Evolutionary conservation across 148 eudicot species (phyloP), one percentile per base, ranked within the genome.

Genomic region (Chenopodium berlandieri): DNA sequence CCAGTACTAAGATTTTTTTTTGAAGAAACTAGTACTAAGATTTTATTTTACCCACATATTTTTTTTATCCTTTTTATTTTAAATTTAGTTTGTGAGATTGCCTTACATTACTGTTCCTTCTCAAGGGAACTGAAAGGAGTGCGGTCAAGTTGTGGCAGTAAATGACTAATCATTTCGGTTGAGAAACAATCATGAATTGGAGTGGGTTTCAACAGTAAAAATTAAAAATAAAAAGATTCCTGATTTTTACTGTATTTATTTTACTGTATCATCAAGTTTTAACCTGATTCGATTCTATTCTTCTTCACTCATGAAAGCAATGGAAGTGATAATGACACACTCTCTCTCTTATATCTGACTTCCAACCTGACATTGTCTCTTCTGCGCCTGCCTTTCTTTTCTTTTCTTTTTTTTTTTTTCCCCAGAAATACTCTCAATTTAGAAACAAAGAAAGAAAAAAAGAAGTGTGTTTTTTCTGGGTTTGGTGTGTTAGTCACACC

Each of bases 111-210:
- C 83, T 84, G 86, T 84, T 72, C 81, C 81, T 84, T 77, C 79
- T 81, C 83, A 81, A 84, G 84, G 86, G 84, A 74, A 74, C 79
- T 85, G 84, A 81, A 81, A 70, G 78, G 82, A 65, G 84, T 87
- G 82, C 77, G 84, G 40, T 82, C 79, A 74, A 79, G 74, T 85
- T 48, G 88, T 73, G 34, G 82, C 79, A 79, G 84, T 83, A 88
- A 84, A 90, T 83, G 48, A 86, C 77, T 84, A 86, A 88, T 88
- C 83, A 87, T 86, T 88, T 80, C 79, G 62, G 84, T 80, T 78
- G 83, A 72, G 85, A 79, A 86, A 79, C 75, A 90, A 88, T 89
- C 84, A 88, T 85, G 88, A 79, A 75, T 80, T 82, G 58, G 50
- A 75, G 85, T 85, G 85, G 80, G 81, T 30, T 80, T 81, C 46